Base-by-base conservation (phyloP, 495 filamentous ascomycete species). In the Aspergillus mulundensis region DNA sequence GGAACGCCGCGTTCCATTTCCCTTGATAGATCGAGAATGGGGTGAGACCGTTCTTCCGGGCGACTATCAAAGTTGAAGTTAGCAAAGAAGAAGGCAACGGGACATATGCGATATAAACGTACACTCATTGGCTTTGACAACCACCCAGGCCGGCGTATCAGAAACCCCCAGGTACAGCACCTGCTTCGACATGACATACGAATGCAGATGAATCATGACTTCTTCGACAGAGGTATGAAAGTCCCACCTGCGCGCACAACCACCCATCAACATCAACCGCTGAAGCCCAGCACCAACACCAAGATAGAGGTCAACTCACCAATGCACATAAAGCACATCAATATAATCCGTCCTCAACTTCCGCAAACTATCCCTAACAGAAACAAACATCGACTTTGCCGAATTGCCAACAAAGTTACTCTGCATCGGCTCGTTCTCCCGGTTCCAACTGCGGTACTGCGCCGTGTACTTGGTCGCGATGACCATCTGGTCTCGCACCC, bases 391-490 rank as follows among this genome's bases (percentile, higher is more conserved):
- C 41, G 72, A 80, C 71, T 88, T 88, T 42, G 76, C 70, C 11
- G 75, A 70, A 58, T 85, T 88, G 1, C 86, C 85, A 15, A 68
- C 65, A 41, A 63, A 77, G 60, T 85, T 87, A 54, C 77, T 76
- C 43, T 80, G 74, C 41, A 71, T 62, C 19, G 79, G 69, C 41
- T 65, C 54, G 19, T 48, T 42, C 50, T 68, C 56, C 3, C 47
- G 16, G 15, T 50, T 39, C 18, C 18, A 24, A 2, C 49, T 59
- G 21, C 58, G 61, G 52, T 66, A 76, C 4, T 61, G 59, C 23
- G 77, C 78, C 16, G 82, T 84, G 67, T 78, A 92, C 66, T 90
- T 90, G 16, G 88, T 90, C 0, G 87, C 86, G 53, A 90, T 71
- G 52, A 92, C 85, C 49, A 88, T 78, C 58, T 84, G 69, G 56